These are phyloP conservation scores for Polygonum maritimum DNA, from an alignment of 148 eudicot genomes.

Conservation along the genomic window DNA sequence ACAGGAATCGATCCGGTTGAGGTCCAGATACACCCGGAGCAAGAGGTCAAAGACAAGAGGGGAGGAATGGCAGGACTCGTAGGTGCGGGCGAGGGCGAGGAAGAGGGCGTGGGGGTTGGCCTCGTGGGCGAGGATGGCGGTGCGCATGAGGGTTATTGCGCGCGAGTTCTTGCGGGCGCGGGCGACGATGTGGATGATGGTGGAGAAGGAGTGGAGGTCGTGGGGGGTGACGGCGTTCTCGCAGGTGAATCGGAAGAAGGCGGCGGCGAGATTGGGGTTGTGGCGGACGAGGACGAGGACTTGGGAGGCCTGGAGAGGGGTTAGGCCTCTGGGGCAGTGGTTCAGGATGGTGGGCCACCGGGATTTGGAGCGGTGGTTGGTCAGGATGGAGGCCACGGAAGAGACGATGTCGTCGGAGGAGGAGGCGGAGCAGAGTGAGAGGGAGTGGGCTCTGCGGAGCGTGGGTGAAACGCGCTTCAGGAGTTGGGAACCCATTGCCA, in stretches of 20 bases:
- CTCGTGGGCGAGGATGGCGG: conserved; percentile 25
- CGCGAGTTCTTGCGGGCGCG: conserved; percentile 45
- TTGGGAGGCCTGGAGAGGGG: conserved; percentile 45
- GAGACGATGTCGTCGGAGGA: conserved; percentile 19
- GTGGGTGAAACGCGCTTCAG: not conserved
- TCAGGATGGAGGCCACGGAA: conserved; percentile 41
- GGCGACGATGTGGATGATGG: conserved; percentile 55
- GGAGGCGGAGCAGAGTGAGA: not conserved
- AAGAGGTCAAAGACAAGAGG: conserved; percentile 80
- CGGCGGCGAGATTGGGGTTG: conserved; percentile 47
- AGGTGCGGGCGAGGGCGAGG: conserved; percentile 28
- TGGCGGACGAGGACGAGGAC: conserved; percentile 48
- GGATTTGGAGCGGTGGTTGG: conserved; percentile 60
- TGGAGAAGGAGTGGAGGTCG: conserved; percentile 48
- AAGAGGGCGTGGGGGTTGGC: conserved; percentile 20
- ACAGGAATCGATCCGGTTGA: conserved; percentile 33
- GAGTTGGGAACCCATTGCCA: not conserved
- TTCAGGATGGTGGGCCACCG: conserved; percentile 54
- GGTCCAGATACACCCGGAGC: conserved; percentile 35
- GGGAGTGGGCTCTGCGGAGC: not conserved
- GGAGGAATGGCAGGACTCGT: conserved; percentile 55
- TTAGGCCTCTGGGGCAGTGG: conserved; percentile 43
- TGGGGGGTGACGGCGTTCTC: conserved; percentile 32
- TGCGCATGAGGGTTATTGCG: conserved; percentile 33
- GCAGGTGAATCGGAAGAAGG: conserved; percentile 55